Evolutionary conservation across 139 green algal genomes (phyloP).

Genomic region (Mesotaenium endlicherianum): DNA sequence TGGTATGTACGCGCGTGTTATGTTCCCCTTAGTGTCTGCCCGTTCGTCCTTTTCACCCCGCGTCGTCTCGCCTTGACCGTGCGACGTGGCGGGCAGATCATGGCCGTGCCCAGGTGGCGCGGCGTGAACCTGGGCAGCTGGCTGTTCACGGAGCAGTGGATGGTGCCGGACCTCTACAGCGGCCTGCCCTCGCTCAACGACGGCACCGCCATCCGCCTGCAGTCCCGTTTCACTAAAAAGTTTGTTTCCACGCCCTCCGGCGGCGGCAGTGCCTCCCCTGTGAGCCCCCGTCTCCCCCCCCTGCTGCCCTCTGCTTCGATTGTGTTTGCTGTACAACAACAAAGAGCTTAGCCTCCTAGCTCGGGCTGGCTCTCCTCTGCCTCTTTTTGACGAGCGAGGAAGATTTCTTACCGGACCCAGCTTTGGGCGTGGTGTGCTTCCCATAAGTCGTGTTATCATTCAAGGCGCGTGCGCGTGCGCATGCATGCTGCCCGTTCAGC

Average conservation of each 20-base stretch:
- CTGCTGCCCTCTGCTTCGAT: no score
- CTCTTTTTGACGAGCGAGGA: background rate
- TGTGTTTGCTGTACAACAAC: no score
- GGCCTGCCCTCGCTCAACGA: constrained; percentile 25
- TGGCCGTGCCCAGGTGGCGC: constrained; percentile 9
- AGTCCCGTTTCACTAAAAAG: background rate
- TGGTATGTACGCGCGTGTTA: no score
- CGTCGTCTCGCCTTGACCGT: background rate
- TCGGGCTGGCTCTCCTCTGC: background rate
- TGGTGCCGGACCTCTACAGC: constrained; percentile 24
- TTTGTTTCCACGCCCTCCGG: background rate
- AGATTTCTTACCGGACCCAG: background rate
- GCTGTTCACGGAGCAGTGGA: constrained; percentile 37
- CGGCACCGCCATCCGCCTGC: background rate
- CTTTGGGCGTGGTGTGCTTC: no score
- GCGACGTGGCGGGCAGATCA: constrained; percentile 12
- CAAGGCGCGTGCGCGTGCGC: no score
- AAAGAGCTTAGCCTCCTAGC: background rate
- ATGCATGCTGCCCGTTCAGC: no score
- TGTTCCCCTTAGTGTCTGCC: background rate
- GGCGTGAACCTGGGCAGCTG: constrained; percentile 28
- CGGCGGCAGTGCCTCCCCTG: background rate
- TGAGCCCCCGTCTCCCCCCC: background rate
- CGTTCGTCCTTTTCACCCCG: background rate
- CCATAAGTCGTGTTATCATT: no score